Base-by-base conservation (phyloP, 2,329 filamentous ascomycete species). In the Raffaelea deltoideospora region DNA sequence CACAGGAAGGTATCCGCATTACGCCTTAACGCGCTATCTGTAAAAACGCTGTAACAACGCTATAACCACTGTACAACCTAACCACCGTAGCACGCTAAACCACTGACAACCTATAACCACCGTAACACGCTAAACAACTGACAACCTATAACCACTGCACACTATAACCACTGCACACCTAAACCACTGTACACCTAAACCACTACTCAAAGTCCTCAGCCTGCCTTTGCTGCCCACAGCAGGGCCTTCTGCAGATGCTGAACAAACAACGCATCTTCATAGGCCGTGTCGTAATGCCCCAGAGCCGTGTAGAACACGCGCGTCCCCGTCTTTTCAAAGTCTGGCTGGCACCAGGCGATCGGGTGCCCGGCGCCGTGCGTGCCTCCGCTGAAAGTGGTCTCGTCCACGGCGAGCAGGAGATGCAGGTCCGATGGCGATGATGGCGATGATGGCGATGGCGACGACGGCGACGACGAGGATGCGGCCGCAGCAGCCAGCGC, bases 251-350 rank as follows among this genome's bases (percentile, higher is more conserved):
- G 34, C 3, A 54, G 34, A 26, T 50, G 49, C 5, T 26, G 39
- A 29, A 48, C 40, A 29, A 53, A 54, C 7, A 38, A 48, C n/a
- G 47, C 45, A 17, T 63, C 50, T 28, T 47, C 43, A 39, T 58
- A 64, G 3, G 58, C 54, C 34, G 55, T 50, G 13, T 53, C 53
- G 42, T 59, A 64, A 37, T 63, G 59, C 5, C 60, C 59, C 15
- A 63, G 47, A 3, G 59, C 50, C 9, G 57, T 60, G 42, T 63
- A 60, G 37, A 61, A 61, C 5, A 53, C 53, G 30, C 57, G 48
- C 1, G 54, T 55, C 2, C 57, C 55, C 0, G 54, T 54, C 5
- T 53, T 53, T 3, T 57, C 56, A 28, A 59, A 57, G 22, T 57
- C 54, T 33, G 54, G 51, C 38, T 54, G 53, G 24, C 51, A 57